phyloP scores from a whole-genome alignment of 2,329 filamentous ascomycete species.

The Aspergillus candidus region DNA sequence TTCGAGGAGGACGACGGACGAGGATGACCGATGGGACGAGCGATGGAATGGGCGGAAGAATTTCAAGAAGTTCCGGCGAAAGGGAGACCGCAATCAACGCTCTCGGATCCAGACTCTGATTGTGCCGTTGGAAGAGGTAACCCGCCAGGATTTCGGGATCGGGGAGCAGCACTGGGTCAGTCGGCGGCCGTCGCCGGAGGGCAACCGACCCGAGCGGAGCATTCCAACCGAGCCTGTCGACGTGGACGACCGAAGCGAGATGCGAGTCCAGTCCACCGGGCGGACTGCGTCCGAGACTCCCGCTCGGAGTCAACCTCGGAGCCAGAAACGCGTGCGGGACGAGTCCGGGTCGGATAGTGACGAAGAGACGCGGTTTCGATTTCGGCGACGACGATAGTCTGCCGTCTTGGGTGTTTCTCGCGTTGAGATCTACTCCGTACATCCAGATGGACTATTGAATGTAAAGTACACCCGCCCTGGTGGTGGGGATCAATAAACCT shows the following conservation, averaged over 20 bases:
- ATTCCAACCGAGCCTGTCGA: conserved; percentile 4
- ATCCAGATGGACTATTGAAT: too few relatives aligned
- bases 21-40: conserved; percentile 68
- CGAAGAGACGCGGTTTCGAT: conserved; percentile 52
- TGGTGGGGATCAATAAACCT: too few relatives aligned
- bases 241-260: background rate
- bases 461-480: too few relatives aligned
- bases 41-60: conserved; percentile 93
- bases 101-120: conserved; percentile 53
- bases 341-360: conserved; percentile 50
- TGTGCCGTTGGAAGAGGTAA: conserved; percentile 65
- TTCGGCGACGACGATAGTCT: conserved; percentile 38
- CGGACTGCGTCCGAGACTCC: background rate
- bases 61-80: conserved; percentile 73
- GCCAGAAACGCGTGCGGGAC: conserved; percentile 31
- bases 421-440: too few relatives aligned
- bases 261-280: conserved; percentile 9
- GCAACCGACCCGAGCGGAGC: conserved; percentile 17
- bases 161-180: conserved; percentile 68
- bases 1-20: conserved; percentile 24
- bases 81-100: conserved; percentile 31
- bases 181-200: conserved; percentile 26
- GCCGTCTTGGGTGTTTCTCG: too few relatives aligned
- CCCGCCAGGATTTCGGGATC: conserved; percentile 64
- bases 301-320: conserved; percentile 1